Conservation (phyloP, 2,329 filamentous ascomycete genomes). For the Ophiognomonia clavigignenti-juglandacearum region DNA sequence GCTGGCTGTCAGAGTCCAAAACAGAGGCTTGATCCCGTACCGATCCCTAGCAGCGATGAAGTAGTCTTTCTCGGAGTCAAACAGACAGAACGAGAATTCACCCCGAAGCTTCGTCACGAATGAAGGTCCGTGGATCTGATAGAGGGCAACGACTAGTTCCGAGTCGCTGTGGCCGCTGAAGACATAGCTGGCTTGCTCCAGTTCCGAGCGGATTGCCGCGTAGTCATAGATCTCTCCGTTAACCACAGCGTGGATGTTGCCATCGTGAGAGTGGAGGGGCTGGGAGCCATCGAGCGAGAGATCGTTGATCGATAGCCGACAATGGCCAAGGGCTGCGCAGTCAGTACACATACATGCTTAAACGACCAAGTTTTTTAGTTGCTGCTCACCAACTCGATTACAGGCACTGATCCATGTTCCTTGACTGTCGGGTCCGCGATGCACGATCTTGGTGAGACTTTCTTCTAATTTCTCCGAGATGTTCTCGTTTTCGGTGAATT, state of each 20-base stretch:
- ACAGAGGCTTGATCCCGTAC: slow-evolving; percentile 53
- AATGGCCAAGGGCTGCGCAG: slow-evolving; percentile 36
- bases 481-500: neutral
- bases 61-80: slow-evolving; percentile 36
- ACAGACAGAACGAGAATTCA: slow-evolving; percentile 50
- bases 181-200: slow-evolving; percentile 31
- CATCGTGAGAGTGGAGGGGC: slow-evolving; percentile 35
- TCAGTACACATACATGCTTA: neutral
- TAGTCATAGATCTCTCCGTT: slow-evolving; percentile 57
- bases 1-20: slow-evolving; percentile 36
- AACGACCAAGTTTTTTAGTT: neutral
- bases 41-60: slow-evolving; percentile 48
- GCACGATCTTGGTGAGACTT: slow-evolving; percentile 23
- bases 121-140: slow-evolving; percentile 38
- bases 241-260: slow-evolving; percentile 48
- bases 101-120: slow-evolving; percentile 41
- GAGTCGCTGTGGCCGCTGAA: slow-evolving; percentile 45
- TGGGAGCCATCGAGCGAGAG: slow-evolving; percentile 41
- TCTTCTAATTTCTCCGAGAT: slow-evolving; percentile 17
- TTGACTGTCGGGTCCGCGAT: slow-evolving; percentile 27
- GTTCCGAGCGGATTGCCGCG: slow-evolving; percentile 35
- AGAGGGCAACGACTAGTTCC: slow-evolving; percentile 49
- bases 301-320: slow-evolving; percentile 49
- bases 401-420: slow-evolving; percentile 25
- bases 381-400: slow-evolving; percentile 9